Base-by-base conservation (phyloP, 805 yeast genomes). In the Pichia californica region DNA sequence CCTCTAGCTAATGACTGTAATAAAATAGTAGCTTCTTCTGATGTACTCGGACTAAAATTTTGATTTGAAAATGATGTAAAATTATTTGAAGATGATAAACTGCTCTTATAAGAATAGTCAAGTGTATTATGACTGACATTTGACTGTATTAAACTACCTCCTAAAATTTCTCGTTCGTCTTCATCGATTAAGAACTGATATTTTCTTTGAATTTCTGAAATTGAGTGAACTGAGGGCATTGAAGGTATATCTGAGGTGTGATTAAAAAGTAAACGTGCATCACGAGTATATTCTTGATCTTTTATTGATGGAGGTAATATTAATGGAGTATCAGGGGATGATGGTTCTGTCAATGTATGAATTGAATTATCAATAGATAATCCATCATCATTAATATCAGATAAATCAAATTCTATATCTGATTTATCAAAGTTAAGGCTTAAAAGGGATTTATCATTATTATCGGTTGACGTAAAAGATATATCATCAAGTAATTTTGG, bases 1-100 rank as follows among this genome's bases (percentile, higher is more conserved):
- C 93, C 95, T 51, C 87, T 68, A 15, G 85, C 73, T 20, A 79
- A 62, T 0, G 93, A 76, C 58, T 88, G 96, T 15, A 88, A 64
- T 43, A 63, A 67, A 21, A 61, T 46, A 28, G 59, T 14, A n/a
- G 30, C 29, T 9, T 40, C 37, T 7, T 32, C 31, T 25, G 36
- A n/a, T n/a, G n/a, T n/a, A n/a, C n/a, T n/a, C n/a, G n/a, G n/a
- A n/a, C n/a, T n/a, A n/a, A n/a, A n/a, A n/a, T n/a, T n/a, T n/a
- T n/a, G n/a, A n/a, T n/a, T n/a, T n/a, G n/a, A n/a, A n/a, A n/a
- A n/a, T n/a, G n/a, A n/a, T n/a, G n/a, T n/a, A n/a, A n/a, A n/a
- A n/a, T n/a, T n/a, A n/a, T n/a, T n/a, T n/a, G n/a, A n/a, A n/a
- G n/a, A n/a, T n/a, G n/a, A n/a, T n/a, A n/a, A n/a, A n/a, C n/a